Evolutionary conservation across 1,139 yeast genomes (phyloP).

Genomic region (Spencermartinsiella ligniputridi): DNA sequence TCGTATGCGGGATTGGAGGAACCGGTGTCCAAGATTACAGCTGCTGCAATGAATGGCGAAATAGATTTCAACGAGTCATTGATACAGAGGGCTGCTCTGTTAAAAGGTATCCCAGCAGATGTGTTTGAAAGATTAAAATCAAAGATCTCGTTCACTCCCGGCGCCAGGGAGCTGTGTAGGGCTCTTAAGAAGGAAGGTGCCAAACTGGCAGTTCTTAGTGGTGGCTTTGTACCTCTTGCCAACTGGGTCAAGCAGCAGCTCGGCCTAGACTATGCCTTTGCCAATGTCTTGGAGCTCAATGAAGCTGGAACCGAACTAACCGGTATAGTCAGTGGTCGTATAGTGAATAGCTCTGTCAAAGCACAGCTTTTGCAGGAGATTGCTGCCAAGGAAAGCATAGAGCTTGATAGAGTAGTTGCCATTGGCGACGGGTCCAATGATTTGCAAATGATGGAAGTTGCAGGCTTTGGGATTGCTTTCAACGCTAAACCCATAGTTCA

Average conservation of each 20-base stretch:
- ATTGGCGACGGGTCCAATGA: slow-evolving; percentile 99
- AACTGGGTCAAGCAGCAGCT: slow-evolving; percentile 62
- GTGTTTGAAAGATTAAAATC: slow-evolving; percentile 77
- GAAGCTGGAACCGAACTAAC: slow-evolving; percentile 42
- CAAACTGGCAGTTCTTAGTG: slow-evolving; percentile 83
- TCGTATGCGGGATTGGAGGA: slow-evolving; percentile 76
- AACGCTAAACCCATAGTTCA: slow-evolving; percentile 95
- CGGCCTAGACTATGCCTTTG: slow-evolving; percentile 81
- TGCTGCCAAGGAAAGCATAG: slow-evolving; percentile 59
- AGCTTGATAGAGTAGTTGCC: slow-evolving; percentile 57
- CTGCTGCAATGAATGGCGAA: slow-evolving; percentile 96
- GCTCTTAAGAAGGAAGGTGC: slow-evolving; percentile 60
- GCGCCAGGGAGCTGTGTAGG: slow-evolving; percentile 67
- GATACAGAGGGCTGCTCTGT: slow-evolving; percentile 63
- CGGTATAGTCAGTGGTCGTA: slow-evolving; percentile 62
- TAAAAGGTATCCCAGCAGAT: slow-evolving; percentile 74
- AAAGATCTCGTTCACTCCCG: slow-evolving; percentile 71
- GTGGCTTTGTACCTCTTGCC: slow-evolving; percentile 92
- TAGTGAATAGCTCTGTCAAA: slow-evolving; percentile 83
- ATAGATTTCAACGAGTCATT: slow-evolving; percentile 85
- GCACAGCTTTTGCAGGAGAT: slow-evolving; percentile 67
- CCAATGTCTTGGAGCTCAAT: slow-evolving; percentile 57
- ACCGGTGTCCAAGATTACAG: slow-evolving; percentile 77
- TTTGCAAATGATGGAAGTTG: slow-evolving; percentile 82
- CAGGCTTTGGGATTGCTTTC: slow-evolving; percentile 97